phyloP scores from a whole-genome alignment of 2,329 filamentous ascomycete species.

The Dothideomycetes sp. region DNA sequence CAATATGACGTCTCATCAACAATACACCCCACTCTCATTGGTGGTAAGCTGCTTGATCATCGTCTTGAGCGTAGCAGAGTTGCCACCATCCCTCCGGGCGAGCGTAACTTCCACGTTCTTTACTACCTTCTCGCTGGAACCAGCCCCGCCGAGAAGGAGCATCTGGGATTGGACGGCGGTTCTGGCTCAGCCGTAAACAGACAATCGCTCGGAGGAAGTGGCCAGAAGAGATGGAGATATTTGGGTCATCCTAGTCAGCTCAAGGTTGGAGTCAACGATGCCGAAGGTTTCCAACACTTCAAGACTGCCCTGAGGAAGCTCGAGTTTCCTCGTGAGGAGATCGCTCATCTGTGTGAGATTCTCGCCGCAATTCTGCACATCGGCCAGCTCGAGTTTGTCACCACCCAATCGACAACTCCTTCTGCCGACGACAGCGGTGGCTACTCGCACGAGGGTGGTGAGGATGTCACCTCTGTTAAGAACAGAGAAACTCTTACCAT shows the following conservation, averaged over 20 bases:
- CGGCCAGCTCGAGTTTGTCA: conserved; percentile 90
- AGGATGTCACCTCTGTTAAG: conserved; percentile 75
- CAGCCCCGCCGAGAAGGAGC: conserved; percentile 77
- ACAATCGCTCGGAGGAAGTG: conserved; percentile 39
- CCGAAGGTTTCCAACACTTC: conserved; percentile 93
- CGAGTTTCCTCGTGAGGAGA: conserved; percentile 86
- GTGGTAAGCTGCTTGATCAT: conserved; percentile 90
- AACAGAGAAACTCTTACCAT: conserved; percentile 85
- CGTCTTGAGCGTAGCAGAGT: conserved; percentile 86
- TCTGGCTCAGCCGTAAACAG: conserved; percentile 47
- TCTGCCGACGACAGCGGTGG: conserved; percentile 87
- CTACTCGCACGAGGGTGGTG: conserved; percentile 88
- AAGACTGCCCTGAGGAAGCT: conserved; percentile 90
- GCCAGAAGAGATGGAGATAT: conserved; percentile 87
- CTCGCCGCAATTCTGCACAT: conserved; percentile 93
- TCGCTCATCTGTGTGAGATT: conserved; percentile 94
- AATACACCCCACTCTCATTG: conserved; percentile 77
- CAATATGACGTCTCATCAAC: conserved; percentile 89
- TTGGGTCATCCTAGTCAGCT: conserved; percentile 93
- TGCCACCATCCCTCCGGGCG: conserved; percentile 83
- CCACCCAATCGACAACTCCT: conserved; percentile 66
- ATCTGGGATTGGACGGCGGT: conserved; percentile 60
- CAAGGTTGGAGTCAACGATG: conserved; percentile 93
- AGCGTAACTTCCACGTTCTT: conserved; percentile 90
- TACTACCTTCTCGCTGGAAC: conserved; percentile 95